These are phyloP conservation scores for Purpureocillium lavendulum DNA, from an alignment of 2,329 filamentous ascomycete genomes.

Conservation along the genomic window DNA sequence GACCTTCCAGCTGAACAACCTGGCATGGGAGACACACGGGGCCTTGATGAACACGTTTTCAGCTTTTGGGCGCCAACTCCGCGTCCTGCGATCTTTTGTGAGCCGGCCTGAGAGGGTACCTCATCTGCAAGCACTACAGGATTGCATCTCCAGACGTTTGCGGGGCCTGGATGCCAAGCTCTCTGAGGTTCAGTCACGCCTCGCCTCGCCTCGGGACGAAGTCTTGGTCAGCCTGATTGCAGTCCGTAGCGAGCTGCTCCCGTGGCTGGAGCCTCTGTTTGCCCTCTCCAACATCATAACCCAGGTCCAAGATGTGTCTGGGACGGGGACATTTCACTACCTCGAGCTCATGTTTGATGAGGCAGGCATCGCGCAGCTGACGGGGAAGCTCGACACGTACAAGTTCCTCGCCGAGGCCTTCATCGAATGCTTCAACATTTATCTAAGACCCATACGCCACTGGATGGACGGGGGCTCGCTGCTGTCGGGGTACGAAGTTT, in stretches of 20 bases:
- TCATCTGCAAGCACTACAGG: slow-evolving; percentile 64
- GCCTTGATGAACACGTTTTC: slow-evolving; percentile 38
- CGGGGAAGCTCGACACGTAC: slow-evolving; percentile 55
- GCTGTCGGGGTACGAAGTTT: slow-evolving; percentile 54
- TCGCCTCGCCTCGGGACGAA: slow-evolving; percentile 44
- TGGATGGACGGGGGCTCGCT: slow-evolving; percentile 83
- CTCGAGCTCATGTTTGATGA: slow-evolving; percentile 71
- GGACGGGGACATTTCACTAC: slow-evolving; percentile 56
- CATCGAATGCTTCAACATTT: slow-evolving; percentile 73
- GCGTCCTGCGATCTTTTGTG: slow-evolving; percentile 35
- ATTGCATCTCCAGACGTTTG: slow-evolving; percentile 50
- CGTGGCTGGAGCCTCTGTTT: slow-evolving; percentile 45
- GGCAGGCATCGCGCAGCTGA: slow-evolving; percentile 60
- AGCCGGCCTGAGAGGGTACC: slow-evolving; percentile 38
- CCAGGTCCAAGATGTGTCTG: slow-evolving; percentile 40
- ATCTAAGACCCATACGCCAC: slow-evolving; percentile 66
- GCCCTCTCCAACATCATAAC: slow-evolving; percentile 54
- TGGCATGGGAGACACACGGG: slow-evolving; percentile 41
- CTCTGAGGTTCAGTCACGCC: slow-evolving; percentile 49
- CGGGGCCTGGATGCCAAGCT: slow-evolving; percentile 49
- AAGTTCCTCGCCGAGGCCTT: slow-evolving; percentile 60
- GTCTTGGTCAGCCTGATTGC: slow-evolving; percentile 59
- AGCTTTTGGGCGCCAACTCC: slow-evolving; percentile 36
- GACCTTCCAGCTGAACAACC: slow-evolving; percentile 36
- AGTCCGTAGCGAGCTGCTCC: slow-evolving; percentile 48